Evolutionary conservation across 441 rosid genomes (phyloP), one percentile per base, ranked within the genome.

Genomic region (Erodium moschatum): DNA sequence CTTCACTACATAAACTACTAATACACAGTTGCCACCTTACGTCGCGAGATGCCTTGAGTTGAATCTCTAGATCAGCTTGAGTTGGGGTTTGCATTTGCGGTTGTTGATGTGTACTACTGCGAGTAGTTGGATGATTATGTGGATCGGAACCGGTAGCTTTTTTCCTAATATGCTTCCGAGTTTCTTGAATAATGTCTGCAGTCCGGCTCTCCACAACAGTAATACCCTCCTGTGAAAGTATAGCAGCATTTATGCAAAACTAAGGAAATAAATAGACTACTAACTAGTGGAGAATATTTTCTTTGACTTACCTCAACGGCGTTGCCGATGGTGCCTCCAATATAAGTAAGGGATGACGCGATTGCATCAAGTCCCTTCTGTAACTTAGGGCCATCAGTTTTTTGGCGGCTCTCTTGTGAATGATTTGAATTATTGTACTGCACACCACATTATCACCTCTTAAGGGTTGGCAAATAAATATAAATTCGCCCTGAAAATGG

Each of bases 1-100:
- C 73, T 74, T 78, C 68, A 77, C 67, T 69, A 78, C 52, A 81
- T 72, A 66, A 79, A 82, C 78, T 73, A 79, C 71, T 74, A 69
- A 82, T 80, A 84, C 78, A 77, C 64, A 80, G 86, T 79, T 67
- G 96, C 83, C 86, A 83, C 89, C 89, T 86, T 86, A 86, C 91
- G 79, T 86, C 91, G 77, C 91, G 89, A 75, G 91, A 86, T 70
- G 91, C 91, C 81, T 86, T 86, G 46, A 85, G 84, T 75, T 86
- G 91, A 77, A 85, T 83, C 48, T 83, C 91, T 70, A 76, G 81
- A 72, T 86, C 87, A 19, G 78, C 67, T 77, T 78, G 83, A 68
- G 67, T 40, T 24, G 69, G 72, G 12, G 78, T 66, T 72, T 76
- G 83, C 73, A 71, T 76, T 68, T 76, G 72, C 8, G 76, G 71